Percentiles rank a stretch among this genome's conserved stretches.
phyloP scores from a whole-genome alignment of 176 grass and related monocot species.

The maize (Zea mays) region DNA sequence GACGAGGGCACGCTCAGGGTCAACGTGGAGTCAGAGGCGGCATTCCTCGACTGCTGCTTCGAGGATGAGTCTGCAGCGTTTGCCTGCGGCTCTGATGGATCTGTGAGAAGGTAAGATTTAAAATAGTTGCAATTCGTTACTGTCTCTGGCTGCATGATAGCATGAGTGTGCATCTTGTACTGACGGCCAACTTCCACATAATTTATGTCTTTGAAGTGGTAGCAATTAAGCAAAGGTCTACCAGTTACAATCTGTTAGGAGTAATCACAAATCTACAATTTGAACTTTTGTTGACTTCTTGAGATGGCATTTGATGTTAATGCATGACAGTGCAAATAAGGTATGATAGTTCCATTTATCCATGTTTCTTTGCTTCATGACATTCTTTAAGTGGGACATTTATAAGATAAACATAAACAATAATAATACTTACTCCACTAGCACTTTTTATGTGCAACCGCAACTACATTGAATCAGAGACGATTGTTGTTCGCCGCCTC shows the following conservation, averaged over 20 bases:
- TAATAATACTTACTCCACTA: background rate
- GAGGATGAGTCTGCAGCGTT: conserved; percentile 53
- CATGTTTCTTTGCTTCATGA: background rate
- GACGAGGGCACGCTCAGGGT: conserved; percentile 45
- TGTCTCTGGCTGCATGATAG: background rate
- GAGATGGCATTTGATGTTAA: background rate
- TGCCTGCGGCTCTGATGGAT: conserved; percentile 55
- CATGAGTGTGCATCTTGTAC: background rate
- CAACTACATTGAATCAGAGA: conserved; percentile 8
- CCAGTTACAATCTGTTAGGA: background rate
- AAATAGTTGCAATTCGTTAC: background rate
- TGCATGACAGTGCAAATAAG: background rate
- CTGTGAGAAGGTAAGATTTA: conserved; percentile 49
- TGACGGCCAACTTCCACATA: background rate
- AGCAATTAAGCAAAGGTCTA: background rate
- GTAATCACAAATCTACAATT: background rate
- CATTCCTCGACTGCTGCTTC: conserved; percentile 71
- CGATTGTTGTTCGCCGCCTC: background rate
- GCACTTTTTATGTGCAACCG: background rate
- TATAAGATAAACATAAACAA: background rate
- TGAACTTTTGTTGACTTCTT: background rate
- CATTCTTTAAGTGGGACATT: background rate
- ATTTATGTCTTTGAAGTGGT: background rate
- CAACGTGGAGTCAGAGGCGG: conserved; percentile 35
- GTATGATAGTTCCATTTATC: background rate